These are phyloP conservation scores for Insectozyma bohioensis DNA, from an alignment of 1,139 yeast species.

Conservation along the genomic window DNA sequence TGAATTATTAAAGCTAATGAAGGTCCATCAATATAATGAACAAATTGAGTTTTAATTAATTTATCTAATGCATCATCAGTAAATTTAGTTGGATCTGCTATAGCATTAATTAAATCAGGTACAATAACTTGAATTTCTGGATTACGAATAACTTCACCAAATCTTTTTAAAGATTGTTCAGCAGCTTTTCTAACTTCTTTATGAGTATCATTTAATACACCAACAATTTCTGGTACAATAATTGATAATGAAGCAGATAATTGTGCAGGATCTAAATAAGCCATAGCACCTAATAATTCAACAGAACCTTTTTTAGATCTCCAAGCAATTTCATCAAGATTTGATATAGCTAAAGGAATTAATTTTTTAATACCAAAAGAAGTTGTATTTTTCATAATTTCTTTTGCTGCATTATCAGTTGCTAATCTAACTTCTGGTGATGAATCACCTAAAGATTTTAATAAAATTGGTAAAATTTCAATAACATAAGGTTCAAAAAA, in stretches of 20 bases:
- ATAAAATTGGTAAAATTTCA: conserved; percentile 78
- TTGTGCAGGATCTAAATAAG: conserved; percentile 93
- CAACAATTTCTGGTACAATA: conserved; percentile 94
- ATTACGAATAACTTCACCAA: conserved; percentile 95
- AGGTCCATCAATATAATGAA: conserved; percentile 97
- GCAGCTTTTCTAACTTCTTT: conserved; percentile 97
- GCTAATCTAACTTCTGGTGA: conserved; percentile 86
- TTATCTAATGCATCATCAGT: conserved; percentile 89
- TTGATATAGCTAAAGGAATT: conserved; percentile 86
- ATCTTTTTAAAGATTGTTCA: conserved; percentile 80
- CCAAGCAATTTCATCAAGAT: conserved; percentile 91
- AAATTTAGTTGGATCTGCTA: conserved; percentile 90
- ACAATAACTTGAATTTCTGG: conserved; percentile 93
- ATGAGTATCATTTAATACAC: conserved; percentile 91
- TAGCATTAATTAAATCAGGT: conserved; percentile 86
- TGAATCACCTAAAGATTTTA: conserved; percentile 82
- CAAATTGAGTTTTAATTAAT: conserved; percentile 86
- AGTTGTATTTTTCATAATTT: conserved; percentile 88
- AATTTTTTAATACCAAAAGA: conserved; percentile 88
- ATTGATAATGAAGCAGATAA: conserved; percentile 84
- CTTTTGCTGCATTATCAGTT: conserved; percentile 82
- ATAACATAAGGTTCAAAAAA: conserved; percentile 92
- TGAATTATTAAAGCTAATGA: conserved; percentile 93
- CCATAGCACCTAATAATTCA: conserved; percentile 95
- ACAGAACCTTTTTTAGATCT: conserved; percentile 97